Conservation (phyloP, 139 green algal genomes). For the Ettlia oleoabundans region DNA sequence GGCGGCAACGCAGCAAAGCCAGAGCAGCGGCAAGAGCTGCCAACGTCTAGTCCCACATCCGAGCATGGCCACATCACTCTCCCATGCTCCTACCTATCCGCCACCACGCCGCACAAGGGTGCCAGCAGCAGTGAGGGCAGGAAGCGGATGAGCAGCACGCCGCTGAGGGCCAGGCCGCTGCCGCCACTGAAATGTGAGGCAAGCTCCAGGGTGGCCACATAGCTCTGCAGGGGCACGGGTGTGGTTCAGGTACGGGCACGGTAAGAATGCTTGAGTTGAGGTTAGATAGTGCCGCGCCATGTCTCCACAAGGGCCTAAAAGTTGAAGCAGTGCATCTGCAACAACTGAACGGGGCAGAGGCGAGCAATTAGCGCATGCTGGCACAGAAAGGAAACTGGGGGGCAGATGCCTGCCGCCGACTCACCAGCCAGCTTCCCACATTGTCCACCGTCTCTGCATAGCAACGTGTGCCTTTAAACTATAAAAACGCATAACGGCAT, state of each 20-base stretch:
- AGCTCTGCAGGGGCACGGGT: neutral
- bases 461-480: neutral
- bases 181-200: slow-evolving; percentile 38
- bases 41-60: no score
- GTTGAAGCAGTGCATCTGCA: neutral
- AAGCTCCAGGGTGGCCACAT: slow-evolving; percentile 48
- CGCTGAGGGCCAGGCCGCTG: slow-evolving; percentile 42
- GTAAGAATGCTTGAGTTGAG: neutral
- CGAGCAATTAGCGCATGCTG: no score
- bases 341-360: no score
- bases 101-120: slow-evolving; percentile 53
- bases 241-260: neutral
- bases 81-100: slow-evolving; percentile 41
- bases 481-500: neutral
- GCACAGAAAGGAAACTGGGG: no score
- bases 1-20: no score
- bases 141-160: slow-evolving; percentile 49
- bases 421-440: slow-evolving; percentile 10
- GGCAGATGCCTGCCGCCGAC: no score
- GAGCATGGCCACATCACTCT: neutral
- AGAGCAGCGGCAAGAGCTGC: no score
- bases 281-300: neutral
- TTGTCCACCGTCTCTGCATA: slow-evolving; percentile 18
- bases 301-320: neutral
- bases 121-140: slow-evolving; percentile 56